These are phyloP conservation scores for Amborella trichopoda DNA, from an alignment of 164 flowering plant genomes.

Conservation along the genomic window DNA sequence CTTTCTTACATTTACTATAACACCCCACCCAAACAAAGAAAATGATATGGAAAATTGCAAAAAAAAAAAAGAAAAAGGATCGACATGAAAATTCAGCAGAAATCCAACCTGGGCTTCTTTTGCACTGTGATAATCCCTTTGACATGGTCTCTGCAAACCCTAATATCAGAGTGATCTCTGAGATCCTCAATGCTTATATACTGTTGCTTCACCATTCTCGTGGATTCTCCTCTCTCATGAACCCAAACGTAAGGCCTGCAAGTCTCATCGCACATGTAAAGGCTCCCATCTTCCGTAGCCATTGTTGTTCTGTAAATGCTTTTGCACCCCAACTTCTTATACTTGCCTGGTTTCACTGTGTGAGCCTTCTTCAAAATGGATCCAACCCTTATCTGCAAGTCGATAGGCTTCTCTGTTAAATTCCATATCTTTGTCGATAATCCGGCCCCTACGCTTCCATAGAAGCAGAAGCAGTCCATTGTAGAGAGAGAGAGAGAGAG, in stretches of 20 bases:
- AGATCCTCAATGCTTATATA: slow-evolving; percentile 71
- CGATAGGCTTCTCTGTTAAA: slow-evolving; percentile 55
- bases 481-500: too few relatives aligned
- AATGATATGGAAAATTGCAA: neutral
- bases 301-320: slow-evolving; percentile 26
- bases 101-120: slow-evolving; percentile 56
- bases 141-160: slow-evolving; percentile 54
- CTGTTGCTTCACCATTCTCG: slow-evolving; percentile 73
- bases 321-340: slow-evolving; percentile 64
- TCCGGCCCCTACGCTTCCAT: neutral
- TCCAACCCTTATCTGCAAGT: slow-evolving; percentile 74
- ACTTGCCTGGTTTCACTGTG: slow-evolving; percentile 56
- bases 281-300: slow-evolving; percentile 9
- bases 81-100: slow-evolving; percentile 26
- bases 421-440: neutral
- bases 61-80: neutral
- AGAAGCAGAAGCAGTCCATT: neutral
- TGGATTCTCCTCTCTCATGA: slow-evolving; percentile 45
- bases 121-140: slow-evolving; percentile 55
- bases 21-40: slow-evolving; percentile 1
- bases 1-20: too few relatives aligned
- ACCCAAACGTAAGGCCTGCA: slow-evolving; percentile 81
- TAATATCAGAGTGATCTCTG: slow-evolving; percentile 67
- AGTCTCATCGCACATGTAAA: slow-evolving; percentile 57
- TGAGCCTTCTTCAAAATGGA: slow-evolving; percentile 64